A percentile compares a stretch with the other conserved stretches of the same genome.
These are phyloP conservation scores for Colletotrichum higginsianum DNA, from an alignment of 2,329 filamentous ascomycete genomes.

Conservation along the genomic window DNA sequence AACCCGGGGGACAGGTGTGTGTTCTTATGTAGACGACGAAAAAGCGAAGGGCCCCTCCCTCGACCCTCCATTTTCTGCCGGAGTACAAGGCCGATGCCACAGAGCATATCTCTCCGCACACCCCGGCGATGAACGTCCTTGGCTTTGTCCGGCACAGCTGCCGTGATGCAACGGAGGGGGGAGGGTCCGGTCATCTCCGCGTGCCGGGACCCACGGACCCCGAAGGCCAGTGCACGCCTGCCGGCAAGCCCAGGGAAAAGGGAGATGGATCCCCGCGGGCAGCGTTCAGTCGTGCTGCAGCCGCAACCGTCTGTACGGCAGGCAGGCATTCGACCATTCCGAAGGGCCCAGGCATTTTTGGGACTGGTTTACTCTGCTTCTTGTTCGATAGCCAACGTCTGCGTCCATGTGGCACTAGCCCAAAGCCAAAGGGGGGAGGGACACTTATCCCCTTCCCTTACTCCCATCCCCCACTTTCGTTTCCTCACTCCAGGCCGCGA, in stretches of 20 bases:
- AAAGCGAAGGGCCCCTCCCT: not conserved
- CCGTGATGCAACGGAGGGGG: not conserved
- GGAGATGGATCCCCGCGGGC: not conserved
- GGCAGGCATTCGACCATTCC: not conserved
- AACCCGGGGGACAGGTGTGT: not conserved
- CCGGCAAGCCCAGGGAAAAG: not conserved
- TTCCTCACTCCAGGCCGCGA: too few species aligned
- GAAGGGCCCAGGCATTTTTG: not conserved
- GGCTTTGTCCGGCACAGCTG: not conserved
- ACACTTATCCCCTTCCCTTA: too few species aligned
- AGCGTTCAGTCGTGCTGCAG: not conserved
- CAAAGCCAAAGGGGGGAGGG: too few species aligned
- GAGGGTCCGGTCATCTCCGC: not conserved
- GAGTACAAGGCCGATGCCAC: not conserved
- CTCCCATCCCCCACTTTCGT: too few species aligned
- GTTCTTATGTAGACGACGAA: not conserved
- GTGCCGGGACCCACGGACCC: slow-evolving; percentile 1
- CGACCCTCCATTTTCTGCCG: not conserved
- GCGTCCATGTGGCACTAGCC: not conserved
- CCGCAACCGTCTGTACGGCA: not conserved
- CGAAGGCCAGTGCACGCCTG: not conserved
- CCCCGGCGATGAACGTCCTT: not conserved
- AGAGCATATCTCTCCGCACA: too few species aligned
- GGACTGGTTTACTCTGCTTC: not conserved
- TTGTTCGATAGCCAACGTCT: not conserved